Percentiles rank a stretch among this genome's conserved stretches.
Evolutionary conservation across 192 early-diverging fungal genomes (phyloP).

Genomic region (Geranomyces variabilis): DNA sequence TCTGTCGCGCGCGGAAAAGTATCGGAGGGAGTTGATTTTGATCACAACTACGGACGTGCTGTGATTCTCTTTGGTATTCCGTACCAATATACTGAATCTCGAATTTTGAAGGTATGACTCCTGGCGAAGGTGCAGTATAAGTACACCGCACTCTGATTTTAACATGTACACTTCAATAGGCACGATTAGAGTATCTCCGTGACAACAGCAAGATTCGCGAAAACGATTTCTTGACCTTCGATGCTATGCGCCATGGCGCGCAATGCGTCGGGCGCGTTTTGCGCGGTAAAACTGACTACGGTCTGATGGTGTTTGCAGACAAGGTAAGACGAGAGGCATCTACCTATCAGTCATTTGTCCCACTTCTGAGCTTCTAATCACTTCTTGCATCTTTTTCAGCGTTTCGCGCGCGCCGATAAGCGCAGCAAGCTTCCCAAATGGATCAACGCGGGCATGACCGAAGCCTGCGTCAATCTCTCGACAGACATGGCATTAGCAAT

Average conservation of each 20-base stretch:
- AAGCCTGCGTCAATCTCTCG: constrained; percentile 86
- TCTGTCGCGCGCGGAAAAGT: constrained; percentile 99
- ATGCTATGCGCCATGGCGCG: constrained; percentile 97
- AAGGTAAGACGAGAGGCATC: constrained; percentile 60
- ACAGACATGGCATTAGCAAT: constrained; percentile 96
- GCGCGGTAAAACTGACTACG: constrained; percentile 98
- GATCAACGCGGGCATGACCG: constrained; percentile 89
- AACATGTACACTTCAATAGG: constrained; percentile 45
- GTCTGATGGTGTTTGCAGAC: constrained; percentile 98
- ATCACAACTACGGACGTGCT: constrained; percentile 98
- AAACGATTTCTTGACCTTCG: constrained; percentile 99
- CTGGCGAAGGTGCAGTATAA: no score
- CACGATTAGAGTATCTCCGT: constrained; percentile 91
- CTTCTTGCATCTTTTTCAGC: no score
- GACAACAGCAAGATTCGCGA: constrained; percentile 93
- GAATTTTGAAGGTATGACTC: constrained; percentile 78
- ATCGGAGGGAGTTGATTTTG: constrained; percentile 99
- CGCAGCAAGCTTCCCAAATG: constrained; percentile 95
- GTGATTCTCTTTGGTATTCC: constrained; percentile 99
- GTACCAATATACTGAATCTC: constrained; percentile 97
- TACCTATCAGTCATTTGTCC: no score
- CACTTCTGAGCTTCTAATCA: no score
- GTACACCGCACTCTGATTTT: background rate
- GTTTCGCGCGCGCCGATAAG: constrained; percentile 94
- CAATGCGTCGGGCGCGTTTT: constrained; percentile 98